Evolutionary conservation across 116 monocot genomes (phyloP), one percentile per base, ranked within the genome.

Genomic region (Dioscorea cayenensis): DNA sequence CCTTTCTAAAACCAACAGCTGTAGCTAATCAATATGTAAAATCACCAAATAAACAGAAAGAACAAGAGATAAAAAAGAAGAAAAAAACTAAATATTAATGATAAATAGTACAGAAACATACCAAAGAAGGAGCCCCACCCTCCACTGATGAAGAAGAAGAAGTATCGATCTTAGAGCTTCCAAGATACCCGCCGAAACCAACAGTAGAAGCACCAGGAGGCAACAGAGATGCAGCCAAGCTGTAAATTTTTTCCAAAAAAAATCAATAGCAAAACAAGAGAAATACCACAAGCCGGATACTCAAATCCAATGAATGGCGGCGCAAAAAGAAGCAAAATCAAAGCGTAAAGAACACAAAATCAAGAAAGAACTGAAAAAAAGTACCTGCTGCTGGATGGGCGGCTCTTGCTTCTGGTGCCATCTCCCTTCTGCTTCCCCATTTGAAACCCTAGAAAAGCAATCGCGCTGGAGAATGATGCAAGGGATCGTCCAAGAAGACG

Each of bases 311-410:
- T 9, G 25, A 22, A 59, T 36, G 59, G 51, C 63, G 21, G 63
- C 67, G 51, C 28, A 48, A 73, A 70, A 22, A 65, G 13, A 59
- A 32, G 20, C 69, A 43, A 20, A 72, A 7, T 29, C 49, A 76
- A 63, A 43, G 66, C 38, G 16, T 69, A 21, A 28, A 6, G 22
- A 72, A 69, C n/a, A 48, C 52, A 76, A 36, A 76, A 65, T 65
- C 29, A 70, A 21, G 14, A 51, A 64, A 59, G 43, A 22, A 7
- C 35, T 16, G 19, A 6, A 20, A 67, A 28, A 32, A 58, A 27
- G n/a, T n/a, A 72, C 95, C 95, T 96, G 89, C 95, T 96, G 70
- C 95, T 96, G 1, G 95, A 96, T 25, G 95, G 87, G 25, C 92
- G 89, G 19, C 74, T 84, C 72, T 96, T 92, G 80, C 89, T 89